Evolutionary conservation across 768 basidiomycete species (phyloP), one percentile per base, ranked within the genome.

Genomic region (Xerocomellus chrysenteron): DNA sequence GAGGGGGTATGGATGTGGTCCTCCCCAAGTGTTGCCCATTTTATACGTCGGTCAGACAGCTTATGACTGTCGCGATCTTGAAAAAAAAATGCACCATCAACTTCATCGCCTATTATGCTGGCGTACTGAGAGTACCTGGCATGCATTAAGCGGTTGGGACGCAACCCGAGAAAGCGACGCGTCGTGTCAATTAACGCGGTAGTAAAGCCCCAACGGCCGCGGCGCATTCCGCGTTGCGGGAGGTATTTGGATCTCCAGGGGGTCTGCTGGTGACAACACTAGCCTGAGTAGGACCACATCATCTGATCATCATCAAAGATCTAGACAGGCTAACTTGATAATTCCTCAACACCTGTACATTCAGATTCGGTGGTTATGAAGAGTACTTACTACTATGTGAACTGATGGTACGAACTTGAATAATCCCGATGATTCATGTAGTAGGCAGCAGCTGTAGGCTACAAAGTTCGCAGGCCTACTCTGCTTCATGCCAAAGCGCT

Each of bases 21-120:
- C 2, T 28, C 4, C 37, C 37, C 12, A 9, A 28, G 16, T 8
- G 16, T 7, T 11, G 5, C 14, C 26, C 33, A 17, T 52, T 62
- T 62, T 61, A 61, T 61, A 41, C 19, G 35, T 41, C 14, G 11
- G 16, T 24, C 17, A 32, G n/a, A 5, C 42, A 36, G 33, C 8
- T 13, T 13, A 36, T 12, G 21, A 21, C 42, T 39, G 36, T 52
- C n/a, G 14, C 28, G 17, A 5, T 7, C 10, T 19, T n/a, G 39
- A 36, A 36, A 36, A 37, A 14, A 45, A 11, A n/a, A 14, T 33
- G 11, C 24, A 32, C 37, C 21, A 21, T 35, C 36, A 7, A 17
- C 39, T 19, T 36, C 7, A 11, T 33, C 16, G 6, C 5, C 42
- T 36, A 13, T 6, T 28, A 28, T 7, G 33, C 21, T 17, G 33